Evolutionary conservation across 352 stramenopile species (phyloP), one percentile per base, ranked within the genome.

Genomic region (Phytopythium mirpurense): DNA sequence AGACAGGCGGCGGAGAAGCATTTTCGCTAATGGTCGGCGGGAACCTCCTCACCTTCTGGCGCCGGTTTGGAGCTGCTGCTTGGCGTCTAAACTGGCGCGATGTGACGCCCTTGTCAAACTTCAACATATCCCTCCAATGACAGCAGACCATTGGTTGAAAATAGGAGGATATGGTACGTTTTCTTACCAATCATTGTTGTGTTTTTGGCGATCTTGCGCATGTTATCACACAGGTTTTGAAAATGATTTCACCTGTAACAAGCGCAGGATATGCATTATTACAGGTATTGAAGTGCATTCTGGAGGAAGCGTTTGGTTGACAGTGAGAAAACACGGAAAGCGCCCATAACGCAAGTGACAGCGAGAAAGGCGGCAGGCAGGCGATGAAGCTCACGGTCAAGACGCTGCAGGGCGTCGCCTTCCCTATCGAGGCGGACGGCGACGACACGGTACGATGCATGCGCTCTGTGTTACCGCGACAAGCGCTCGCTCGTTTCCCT

Each of bases 331-430:
- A 40, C 46, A 19, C 29, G 26, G 29, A 34, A 34, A 31, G n/a
- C n/a, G n/a, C n/a, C 29, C 5, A 32, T 9, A 32, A 32, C 29
- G 29, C 29, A 32, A 32, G 29, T 7, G 19, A 46, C 19, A 16
- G 19, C 40, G 40, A 16, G 21, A 35, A 9, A 8, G 21, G 8
- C 36, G 15, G 34, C 23, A 47, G 27, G 41, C 5, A 11, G 26
- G 65, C 35, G 51, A 94, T 93, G 83, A 94, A 91, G 78, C 78
- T 92, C 51, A 90, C 83, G 37, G 79, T 92, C 42, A 94, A 94
- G 76, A 94, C 83, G 47, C 67, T 92, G 23, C 81, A 92, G 63
- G 83, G 83, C 63, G 78, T 90, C n/a, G 75, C 79, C 41, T 90
- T 92, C 69, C 59, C 78, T 8, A 65, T 92, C 44, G 78, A 92